Evolutionary conservation across 306 rosid genomes (phyloP), one percentile per base, ranked within the genome.

Genomic region (Citrullus amarus): DNA sequence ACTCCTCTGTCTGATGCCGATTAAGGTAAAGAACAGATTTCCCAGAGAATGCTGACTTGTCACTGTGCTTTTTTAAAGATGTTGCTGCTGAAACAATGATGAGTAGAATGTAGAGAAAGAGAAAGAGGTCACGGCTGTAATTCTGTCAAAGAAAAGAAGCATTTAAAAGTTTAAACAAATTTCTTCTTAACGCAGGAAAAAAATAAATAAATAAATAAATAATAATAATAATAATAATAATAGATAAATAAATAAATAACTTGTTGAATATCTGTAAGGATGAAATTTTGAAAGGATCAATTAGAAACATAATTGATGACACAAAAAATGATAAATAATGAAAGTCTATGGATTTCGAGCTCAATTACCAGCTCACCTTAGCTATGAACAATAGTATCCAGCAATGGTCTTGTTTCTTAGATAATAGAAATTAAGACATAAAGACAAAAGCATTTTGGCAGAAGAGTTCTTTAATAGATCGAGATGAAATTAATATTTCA

Each of bases 1-100:
- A 96, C 80, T 96, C 99, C 81, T 96, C 99, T 57, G 99, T 96
- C 81, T 96, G 98, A 85, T 96, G 97, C 57, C 99, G 89, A 86
- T 96, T 96, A 78, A 96, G 96, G 83, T 92, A 96, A 66, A 90
- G 93, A 81, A 96, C 80, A 85, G 84, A 90, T 87, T 88, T 93
- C 79, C 88, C 98, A 75, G 99, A 86, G 81, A 92, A 91, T 58
- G 96, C 80, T 44, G 98, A 89, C 81, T 90, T 43, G 63, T 96
- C 98, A 43, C 69, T 80, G 83, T 92, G 99, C 79, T 90, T 96
- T 90, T 92, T 96, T 83, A 96, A 89, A 78, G 99, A 96, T 80
- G 97, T 93, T 96, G 88, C 80, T 76, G 93, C 96, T 81, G 99
- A 88, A 79, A 91, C 98, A 85, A 92, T 90, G 83, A 96, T 82